A percentile compares a stretch with the other conserved stretches of the same genome.
These are phyloP conservation scores for Pythium phragmiticola DNA, from an alignment of 352 stramenopile species.

Conservation along the genomic window DNA sequence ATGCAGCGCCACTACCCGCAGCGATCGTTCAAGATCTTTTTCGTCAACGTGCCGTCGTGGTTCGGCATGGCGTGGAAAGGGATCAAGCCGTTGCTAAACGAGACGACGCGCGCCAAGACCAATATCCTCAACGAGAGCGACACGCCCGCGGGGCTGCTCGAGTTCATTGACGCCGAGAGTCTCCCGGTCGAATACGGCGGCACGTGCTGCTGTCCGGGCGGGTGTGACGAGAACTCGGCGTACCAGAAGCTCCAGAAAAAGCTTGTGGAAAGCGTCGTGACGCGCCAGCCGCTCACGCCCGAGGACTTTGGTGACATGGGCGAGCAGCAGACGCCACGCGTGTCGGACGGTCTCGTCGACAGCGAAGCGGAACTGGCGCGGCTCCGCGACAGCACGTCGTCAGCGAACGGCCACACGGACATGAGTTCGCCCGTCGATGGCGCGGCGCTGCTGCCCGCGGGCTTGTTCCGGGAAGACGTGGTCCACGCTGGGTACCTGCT, in stretches of 20 bases:
- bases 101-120: conserved; percentile 86
- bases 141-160: conserved; percentile 44
- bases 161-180: conserved; percentile 63
- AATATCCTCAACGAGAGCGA: conserved; percentile 80
- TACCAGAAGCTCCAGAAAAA: conserved; percentile 59
- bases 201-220: conserved; percentile 55
- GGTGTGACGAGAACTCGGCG: conserved; percentile 62
- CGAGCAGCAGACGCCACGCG: not conserved
- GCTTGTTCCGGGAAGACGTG: conserved; percentile 64
- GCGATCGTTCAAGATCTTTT: conserved; percentile 90
- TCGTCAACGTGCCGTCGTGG: conserved; percentile 90
- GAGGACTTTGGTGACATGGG: conserved; percentile 27
- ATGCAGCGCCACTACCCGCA: conserved; percentile 89
- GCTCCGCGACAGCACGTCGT: conserved; percentile 21
- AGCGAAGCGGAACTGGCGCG: conserved; percentile 8
- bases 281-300: conserved; percentile 42
- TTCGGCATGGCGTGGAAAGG: conserved; percentile 91
- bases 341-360: not conserved
- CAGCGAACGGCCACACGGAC: conserved; percentile 13
- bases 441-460: conserved; percentile 4
- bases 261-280: conserved; percentile 55
- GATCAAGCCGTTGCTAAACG: conserved; percentile 85
- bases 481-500: conserved; percentile 73
- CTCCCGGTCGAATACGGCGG: conserved; percentile 75
- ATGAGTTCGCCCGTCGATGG: conserved; percentile 11